phyloP scores from a whole-genome alignment of 768 basidiomycete genomes.

The Lactifluus volemus region DNA sequence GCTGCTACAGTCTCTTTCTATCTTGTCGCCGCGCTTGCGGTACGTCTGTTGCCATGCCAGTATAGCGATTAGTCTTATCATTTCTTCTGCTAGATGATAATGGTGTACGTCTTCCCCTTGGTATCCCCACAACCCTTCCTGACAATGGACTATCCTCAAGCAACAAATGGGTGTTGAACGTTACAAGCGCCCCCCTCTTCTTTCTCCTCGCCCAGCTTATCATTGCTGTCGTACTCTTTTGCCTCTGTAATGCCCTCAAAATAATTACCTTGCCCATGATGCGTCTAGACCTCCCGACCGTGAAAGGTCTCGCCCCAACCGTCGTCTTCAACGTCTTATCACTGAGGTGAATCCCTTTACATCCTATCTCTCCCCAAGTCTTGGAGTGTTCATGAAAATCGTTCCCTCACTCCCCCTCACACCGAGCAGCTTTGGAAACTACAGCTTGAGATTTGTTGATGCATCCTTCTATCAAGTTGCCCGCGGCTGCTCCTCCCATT shows the following conservation, averaged over 20 bases:
- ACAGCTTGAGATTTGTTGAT: slow-evolving; percentile 87
- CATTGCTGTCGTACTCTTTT: slow-evolving; percentile 72
- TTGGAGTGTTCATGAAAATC: background rate
- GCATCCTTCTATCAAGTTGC: slow-evolving; percentile 96
- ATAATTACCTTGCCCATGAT: slow-evolving; percentile 55
- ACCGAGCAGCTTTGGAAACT: slow-evolving; percentile 67
- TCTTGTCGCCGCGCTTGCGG: slow-evolving; percentile 79
- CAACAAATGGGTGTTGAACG: slow-evolving; percentile 87
- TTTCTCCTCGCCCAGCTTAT: slow-evolving; percentile 76
- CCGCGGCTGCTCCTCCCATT: slow-evolving; percentile 90
- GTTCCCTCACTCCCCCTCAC: background rate
- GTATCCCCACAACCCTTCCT: background rate
- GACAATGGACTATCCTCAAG: slow-evolving; percentile 29
- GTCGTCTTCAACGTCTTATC: slow-evolving; percentile 73
- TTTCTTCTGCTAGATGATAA: slow-evolving; percentile 61
- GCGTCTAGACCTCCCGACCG: slow-evolving; percentile 51
- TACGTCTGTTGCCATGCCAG: slow-evolving; percentile 34
- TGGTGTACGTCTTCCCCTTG: slow-evolving; percentile 49
- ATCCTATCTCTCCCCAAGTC: background rate
- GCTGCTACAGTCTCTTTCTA: slow-evolving; percentile 76
- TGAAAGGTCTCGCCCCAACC: slow-evolving; percentile 69
- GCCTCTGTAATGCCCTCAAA: slow-evolving; percentile 50
- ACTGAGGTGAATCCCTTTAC: slow-evolving; percentile 46
- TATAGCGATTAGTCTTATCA: background rate
- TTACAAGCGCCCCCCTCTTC: slow-evolving; percentile 69